Evolutionary conservation across 441 rosid genomes (phyloP).

Genomic region (Aleurites moluccanus): DNA sequence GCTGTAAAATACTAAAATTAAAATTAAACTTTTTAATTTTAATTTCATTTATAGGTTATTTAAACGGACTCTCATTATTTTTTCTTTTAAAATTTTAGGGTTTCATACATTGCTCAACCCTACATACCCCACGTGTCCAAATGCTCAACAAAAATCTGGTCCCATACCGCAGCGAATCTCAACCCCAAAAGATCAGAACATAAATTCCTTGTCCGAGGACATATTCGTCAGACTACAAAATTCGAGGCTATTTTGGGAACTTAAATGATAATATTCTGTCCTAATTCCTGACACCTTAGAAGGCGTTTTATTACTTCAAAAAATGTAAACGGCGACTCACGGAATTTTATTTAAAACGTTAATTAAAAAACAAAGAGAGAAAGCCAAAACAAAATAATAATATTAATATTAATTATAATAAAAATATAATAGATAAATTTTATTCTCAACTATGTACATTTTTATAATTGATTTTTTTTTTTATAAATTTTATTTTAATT

Average conservation of each 20-base stretch:
- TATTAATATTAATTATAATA: too few relatives aligned
- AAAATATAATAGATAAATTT: too few relatives aligned
- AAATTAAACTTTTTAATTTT: too few relatives aligned
- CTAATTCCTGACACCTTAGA: neutral
- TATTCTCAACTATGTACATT: too few relatives aligned
- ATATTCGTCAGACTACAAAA: neutral
- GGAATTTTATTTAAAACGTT: neutral
- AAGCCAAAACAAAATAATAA: neutral
- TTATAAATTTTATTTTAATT: too few relatives aligned
- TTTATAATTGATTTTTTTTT: too few relatives aligned
- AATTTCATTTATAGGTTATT: too few relatives aligned
- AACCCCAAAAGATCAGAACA: neutral
- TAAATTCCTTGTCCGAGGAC: conserved; percentile 8
- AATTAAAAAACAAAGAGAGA: neutral
- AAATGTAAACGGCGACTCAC: conserved; percentile 1
- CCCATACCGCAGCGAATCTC: neutral
- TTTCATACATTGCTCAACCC: neutral
- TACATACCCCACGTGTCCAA: conserved; percentile 21
- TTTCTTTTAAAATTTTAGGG: neutral
- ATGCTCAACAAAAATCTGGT: neutral
- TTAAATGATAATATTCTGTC: neutral
- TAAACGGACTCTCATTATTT: too few relatives aligned
- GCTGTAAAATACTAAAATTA: too few relatives aligned
- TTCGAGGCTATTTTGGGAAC: neutral
- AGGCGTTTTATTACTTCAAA: neutral